These are phyloP conservation scores for Lecanicillium sp. DNA, from an alignment of 2,329 filamentous ascomycete genomes.

Conservation along the genomic window DNA sequence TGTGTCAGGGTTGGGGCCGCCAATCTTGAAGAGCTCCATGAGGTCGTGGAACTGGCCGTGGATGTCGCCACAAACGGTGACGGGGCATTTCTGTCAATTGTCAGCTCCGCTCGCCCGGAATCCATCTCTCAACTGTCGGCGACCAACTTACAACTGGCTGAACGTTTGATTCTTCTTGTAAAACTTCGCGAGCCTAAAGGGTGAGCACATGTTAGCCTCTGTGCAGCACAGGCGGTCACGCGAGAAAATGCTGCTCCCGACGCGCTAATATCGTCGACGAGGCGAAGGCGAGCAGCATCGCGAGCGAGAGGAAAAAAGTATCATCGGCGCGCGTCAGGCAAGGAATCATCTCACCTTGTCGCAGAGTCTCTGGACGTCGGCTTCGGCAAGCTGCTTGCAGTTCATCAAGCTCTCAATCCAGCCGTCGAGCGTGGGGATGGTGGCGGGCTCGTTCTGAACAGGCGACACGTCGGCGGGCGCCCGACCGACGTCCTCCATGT, in stretches of 20 bases:
- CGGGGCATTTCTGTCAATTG: slow-evolving; percentile 76
- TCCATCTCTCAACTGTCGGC: neutral
- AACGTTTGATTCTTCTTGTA: slow-evolving; percentile 97
- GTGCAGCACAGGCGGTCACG: slow-evolving; percentile 22
- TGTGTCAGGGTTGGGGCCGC: slow-evolving; percentile 93
- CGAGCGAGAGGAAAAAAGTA: neutral
- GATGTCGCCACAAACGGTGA: slow-evolving; percentile 98
- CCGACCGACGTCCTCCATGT: slow-evolving; percentile 97
- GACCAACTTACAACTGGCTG: slow-evolving; percentile 79
- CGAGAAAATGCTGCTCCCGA: slow-evolving; percentile 20
- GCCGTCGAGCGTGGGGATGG: slow-evolving; percentile 87
- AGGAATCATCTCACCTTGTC: slow-evolving; percentile 65
- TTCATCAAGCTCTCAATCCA: slow-evolving; percentile 98
- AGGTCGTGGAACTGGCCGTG: slow-evolving; percentile 99
- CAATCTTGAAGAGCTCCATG: slow-evolving; percentile 98
- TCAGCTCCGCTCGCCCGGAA: neutral
- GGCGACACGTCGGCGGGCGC: slow-evolving; percentile 73
- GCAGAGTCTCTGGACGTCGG: slow-evolving; percentile 92
- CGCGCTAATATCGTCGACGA: slow-evolving; percentile 14
- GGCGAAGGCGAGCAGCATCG: slow-evolving; percentile 9
- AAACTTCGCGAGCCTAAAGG: slow-evolving; percentile 79
- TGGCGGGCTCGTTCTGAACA: slow-evolving; percentile 69
- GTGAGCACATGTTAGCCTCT: slow-evolving; percentile 10
- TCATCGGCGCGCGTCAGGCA: neutral
- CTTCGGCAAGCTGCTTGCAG: slow-evolving; percentile 96